Percentiles rank a stretch among this genome's conserved stretches.
Evolutionary conservation across 257 asterid genomes (phyloP).

Genomic region (Nicotiana noctiflora): DNA sequence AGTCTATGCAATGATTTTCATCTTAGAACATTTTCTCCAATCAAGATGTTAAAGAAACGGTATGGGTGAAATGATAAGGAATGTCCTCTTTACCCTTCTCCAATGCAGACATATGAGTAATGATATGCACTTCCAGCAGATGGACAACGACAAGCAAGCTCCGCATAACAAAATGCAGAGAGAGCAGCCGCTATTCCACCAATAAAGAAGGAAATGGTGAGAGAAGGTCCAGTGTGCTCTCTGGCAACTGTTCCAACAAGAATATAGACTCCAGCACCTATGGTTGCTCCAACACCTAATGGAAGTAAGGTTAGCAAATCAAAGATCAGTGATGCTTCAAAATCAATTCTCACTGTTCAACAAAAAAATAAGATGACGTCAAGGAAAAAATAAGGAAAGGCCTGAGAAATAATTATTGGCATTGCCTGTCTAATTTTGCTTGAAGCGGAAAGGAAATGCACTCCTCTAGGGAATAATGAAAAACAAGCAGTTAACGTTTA

Average conservation of each 20-base stretch:
- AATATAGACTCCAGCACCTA: constrained; percentile 91
- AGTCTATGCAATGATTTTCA: too few species aligned
- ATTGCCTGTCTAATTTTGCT: neutral
- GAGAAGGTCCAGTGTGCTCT: constrained; percentile 92
- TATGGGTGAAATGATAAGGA: neutral
- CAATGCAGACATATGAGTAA: constrained; percentile 80
- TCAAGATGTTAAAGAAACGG: neutral
- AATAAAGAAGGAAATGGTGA: constrained; percentile 69
- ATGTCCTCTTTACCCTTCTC: constrained; percentile 59
- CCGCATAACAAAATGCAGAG: constrained; percentile 91
- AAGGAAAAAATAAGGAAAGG: neutral
- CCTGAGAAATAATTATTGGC: neutral
- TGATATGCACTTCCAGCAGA: constrained; percentile 99
- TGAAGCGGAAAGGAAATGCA: neutral
- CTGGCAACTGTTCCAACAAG: constrained; percentile 96
- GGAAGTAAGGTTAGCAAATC: neutral
- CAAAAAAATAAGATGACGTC: neutral
- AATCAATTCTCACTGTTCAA: neutral
- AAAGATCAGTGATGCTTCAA: constrained; percentile 1
- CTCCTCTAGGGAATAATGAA: neutral
- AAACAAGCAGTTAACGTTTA: neutral
- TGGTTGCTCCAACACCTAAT: constrained; percentile 84
- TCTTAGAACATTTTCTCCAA: too few species aligned
- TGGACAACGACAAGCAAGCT: constrained; percentile 86
- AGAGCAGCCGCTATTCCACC: constrained; percentile 96